These are phyloP conservation scores for Quercus phellos DNA, from an alignment of 331 rosid genomes.

Conservation along the genomic window DNA sequence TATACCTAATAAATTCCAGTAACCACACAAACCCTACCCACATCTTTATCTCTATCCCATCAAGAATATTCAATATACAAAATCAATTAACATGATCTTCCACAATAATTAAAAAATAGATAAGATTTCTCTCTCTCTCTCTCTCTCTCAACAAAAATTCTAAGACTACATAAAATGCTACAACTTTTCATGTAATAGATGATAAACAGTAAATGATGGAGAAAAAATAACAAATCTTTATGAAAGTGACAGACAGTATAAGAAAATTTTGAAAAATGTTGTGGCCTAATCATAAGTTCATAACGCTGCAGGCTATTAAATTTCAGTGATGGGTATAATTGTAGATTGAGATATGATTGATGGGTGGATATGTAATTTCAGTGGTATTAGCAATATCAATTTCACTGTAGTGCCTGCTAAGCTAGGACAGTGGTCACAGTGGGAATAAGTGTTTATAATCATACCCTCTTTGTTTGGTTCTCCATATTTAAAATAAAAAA, in stretches of 20 bases:
- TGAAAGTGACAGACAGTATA: rapidly evolving
- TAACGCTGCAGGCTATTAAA: background rate
- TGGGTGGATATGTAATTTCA: background rate
- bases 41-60: conserved; percentile 32
- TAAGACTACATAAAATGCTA: too few species aligned
- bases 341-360: background rate
- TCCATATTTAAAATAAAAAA: background rate
- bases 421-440: conserved; percentile 35
- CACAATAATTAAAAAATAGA: background rate
- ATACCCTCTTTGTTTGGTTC: conserved; percentile 40
- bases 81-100: conserved; percentile 30
- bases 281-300: too few species aligned
- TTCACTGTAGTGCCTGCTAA: conserved; percentile 31
- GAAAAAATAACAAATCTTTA: too few species aligned
- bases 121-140: background rate
- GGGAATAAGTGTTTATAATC: conserved; percentile 33
- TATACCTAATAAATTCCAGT: conserved; percentile 25
- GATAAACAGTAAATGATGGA: rapidly evolving
- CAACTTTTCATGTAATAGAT: rapidly evolving
- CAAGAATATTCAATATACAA: conserved; percentile 25
- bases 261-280: rapidly evolving
- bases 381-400: background rate
- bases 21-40: conserved; percentile 35
- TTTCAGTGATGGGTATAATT: background rate
- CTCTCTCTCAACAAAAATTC: too few species aligned